phyloP scores from a whole-genome alignment of 2,329 filamentous ascomycete species.

The Nigrospora sphaerica region DNA sequence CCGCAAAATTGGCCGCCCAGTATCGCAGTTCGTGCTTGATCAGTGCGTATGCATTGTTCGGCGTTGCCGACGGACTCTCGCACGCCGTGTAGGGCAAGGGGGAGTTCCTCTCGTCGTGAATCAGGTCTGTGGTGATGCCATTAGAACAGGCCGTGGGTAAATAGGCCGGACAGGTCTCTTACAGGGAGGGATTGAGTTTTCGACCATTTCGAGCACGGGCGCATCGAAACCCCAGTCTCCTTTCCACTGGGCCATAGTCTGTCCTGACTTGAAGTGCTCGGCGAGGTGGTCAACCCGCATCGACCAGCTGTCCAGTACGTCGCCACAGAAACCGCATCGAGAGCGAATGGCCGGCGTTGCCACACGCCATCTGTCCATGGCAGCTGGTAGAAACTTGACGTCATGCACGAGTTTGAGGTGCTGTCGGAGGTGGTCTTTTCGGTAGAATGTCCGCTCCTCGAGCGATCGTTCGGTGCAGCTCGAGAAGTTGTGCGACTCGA shows the following conservation, averaged over 20 bases:
- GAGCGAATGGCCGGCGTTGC: conserved; percentile 55
- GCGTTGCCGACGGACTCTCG: conserved; percentile 33
- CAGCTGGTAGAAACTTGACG: conserved; percentile 54
- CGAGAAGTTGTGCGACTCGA: conserved; percentile 53
- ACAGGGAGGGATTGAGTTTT: conserved; percentile 62
- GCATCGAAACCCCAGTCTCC: conserved; percentile 63
- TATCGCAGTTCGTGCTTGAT: conserved; percentile 51
- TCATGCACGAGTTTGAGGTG: conserved; percentile 57
- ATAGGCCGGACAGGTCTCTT: conserved; percentile 29
- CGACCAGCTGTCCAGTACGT: conserved; percentile 55
- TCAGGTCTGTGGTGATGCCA: conserved; percentile 42
- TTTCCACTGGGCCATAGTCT: conserved; percentile 63
- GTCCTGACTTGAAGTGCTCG: conserved; percentile 61
- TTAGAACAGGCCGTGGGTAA: conserved; percentile 29
- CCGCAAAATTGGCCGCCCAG: conserved; percentile 38
- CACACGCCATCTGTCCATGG: conserved; percentile 58
- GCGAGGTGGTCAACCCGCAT: conserved; percentile 55
- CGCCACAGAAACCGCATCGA: conserved; percentile 59
- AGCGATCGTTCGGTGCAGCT: conserved; percentile 59
- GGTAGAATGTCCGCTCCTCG: conserved; percentile 58
- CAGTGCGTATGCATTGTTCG: conserved; percentile 53
- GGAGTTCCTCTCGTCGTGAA: conserved; percentile 54
- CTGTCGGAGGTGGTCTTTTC: conserved; percentile 61
- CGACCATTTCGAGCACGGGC: conserved; percentile 54
- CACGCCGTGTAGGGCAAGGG: conserved; percentile 47